A percentile compares a stretch with the other conserved stretches of the same genome.
phyloP scores from a whole-genome alignment of 2,329 filamentous ascomycete species.

The Aurifilum marmelostoma region DNA sequence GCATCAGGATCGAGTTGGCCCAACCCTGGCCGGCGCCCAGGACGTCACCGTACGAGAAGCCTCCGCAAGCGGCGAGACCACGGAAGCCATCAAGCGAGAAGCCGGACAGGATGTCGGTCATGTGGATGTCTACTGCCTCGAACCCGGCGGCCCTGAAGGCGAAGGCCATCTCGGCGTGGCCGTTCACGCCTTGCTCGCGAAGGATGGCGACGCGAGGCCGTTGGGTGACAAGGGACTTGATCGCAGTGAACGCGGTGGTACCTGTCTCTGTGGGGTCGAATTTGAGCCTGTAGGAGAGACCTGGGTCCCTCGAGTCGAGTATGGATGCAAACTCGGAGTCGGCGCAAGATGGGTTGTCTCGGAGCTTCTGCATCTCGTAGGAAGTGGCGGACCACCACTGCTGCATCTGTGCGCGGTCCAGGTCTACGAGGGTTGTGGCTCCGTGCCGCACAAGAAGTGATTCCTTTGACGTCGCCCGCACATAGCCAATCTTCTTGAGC shows the following conservation, averaged over 20 bases:
- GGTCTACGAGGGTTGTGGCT: constrained; percentile 67
- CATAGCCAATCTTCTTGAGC: constrained; percentile 81
- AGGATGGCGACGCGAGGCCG: constrained; percentile 84
- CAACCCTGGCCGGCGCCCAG: constrained; percentile 95
- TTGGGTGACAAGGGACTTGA: constrained; percentile 60
- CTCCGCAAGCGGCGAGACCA: constrained; percentile 91
- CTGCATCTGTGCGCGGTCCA: constrained; percentile 75
- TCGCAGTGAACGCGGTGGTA: constrained; percentile 66
- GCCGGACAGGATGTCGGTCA: constrained; percentile 86
- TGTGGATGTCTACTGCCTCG: constrained; percentile 90
- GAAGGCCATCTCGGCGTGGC: constrained; percentile 96
- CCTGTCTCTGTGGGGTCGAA: constrained; percentile 80
- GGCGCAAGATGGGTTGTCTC: constrained; percentile 86
- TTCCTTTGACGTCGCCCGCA: constrained; percentile 72
- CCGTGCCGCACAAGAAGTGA: constrained; percentile 76
- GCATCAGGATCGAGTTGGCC: constrained; percentile 90
- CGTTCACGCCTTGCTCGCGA: constrained; percentile 93
- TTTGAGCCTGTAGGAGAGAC: constrained; percentile 80
- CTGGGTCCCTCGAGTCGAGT: constrained; percentile 74
- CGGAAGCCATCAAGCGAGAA: constrained; percentile 81
- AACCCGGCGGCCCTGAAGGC: constrained; percentile 92
- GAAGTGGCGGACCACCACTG: constrained; percentile 89
- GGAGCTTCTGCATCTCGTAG: constrained; percentile 84
- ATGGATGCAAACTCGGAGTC: constrained; percentile 81
- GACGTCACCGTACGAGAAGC: constrained; percentile 88